Evolutionary conservation across 305 asterid species (phyloP), one percentile per base, ranked within the genome.

Genomic region (Euphrasia arctica): DNA sequence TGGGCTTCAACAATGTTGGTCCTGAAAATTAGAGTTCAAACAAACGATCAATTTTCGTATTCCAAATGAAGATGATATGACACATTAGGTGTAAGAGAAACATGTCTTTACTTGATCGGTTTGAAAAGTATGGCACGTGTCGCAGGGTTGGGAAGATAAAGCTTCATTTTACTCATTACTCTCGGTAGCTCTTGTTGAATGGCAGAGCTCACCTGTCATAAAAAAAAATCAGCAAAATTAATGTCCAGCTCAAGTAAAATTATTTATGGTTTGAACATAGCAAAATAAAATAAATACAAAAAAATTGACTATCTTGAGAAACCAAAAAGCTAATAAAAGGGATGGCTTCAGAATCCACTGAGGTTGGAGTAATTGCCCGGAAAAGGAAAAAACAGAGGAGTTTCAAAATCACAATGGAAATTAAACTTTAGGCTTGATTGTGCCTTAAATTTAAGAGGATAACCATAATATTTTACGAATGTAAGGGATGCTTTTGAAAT

Each of bases 121-220:
- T 78, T 88, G 80, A 88, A 94, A 70, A 94, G 96, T 75, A 90
- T 90, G 25, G 95, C 87, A 1, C 97, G 95, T 2, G 99, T 94
- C 0, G 95, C 86, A 32, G 95, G 87, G 70, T 90, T 90, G 76
- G 85, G 97, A 71, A 94, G 89, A 82, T 94, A 94, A 72, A 93
- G 96, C 85, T 87, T 90, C 99, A 94, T 85, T 79, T 88, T 94
- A 15, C 39, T 73, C 95, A 82, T 82, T 60, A 90, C 91, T 63
- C 54, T 75, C 0, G 97, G 96, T 73, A 94, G 85, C 72, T 90
- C 97, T 70, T 86, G 82, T 73, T 94, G 80, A 60, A 90, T 76
- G 63, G 95, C 96, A 48, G 85, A 73, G 66, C 74, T 76, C 41
- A 90, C 97, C 98, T 90, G 88, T 72, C 68, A 55, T 64, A 71